Evolutionary conservation across 306 rosid genomes (phyloP).

Genomic region (Medicago ruthenica): DNA sequence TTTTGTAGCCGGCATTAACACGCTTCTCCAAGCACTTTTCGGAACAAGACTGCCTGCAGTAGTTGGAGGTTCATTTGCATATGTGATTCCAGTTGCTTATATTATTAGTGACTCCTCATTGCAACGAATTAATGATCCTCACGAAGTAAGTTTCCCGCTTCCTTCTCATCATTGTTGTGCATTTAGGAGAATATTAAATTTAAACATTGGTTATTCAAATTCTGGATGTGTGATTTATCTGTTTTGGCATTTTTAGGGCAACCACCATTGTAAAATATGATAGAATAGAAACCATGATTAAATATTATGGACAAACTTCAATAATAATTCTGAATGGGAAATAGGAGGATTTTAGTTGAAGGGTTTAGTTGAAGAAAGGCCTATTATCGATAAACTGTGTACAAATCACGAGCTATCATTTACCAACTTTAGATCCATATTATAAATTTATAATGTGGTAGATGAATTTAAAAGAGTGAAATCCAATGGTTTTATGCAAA

Average conservation of each 20-base stretch:
- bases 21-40: slow-evolving; percentile 96
- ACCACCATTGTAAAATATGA: background rate
- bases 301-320: slow-evolving; percentile 3
- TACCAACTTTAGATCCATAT: slow-evolving; percentile 3
- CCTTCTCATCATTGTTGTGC: slow-evolving; percentile 19
- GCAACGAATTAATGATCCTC: slow-evolving; percentile 68
- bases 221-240: slow-evolving; percentile 3
- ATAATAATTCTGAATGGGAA: slow-evolving; percentile 3
- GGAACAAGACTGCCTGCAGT: slow-evolving; percentile 96
- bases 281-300: background rate
- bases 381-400: background rate
- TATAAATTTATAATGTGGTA: background rate
- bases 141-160: slow-evolving; percentile 68
- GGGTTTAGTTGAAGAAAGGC: slow-evolving; percentile 35
- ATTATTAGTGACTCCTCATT: slow-evolving; percentile 75
- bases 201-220: slow-evolving; percentile 6
- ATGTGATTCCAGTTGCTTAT: slow-evolving; percentile 79
- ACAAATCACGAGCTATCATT: background rate
- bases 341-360: slow-evolving; percentile 30
- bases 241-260: background rate
- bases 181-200: slow-evolving; percentile 8
- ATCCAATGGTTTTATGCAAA: slow-evolving; percentile 28
- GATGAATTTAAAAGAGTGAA: slow-evolving; percentile 19
- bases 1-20: slow-evolving; percentile 90
- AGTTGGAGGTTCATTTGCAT: slow-evolving; percentile 97